These are phyloP conservation scores for Brassica incana DNA, from an alignment of 345 rosid genomes.

Conservation along the genomic window DNA sequence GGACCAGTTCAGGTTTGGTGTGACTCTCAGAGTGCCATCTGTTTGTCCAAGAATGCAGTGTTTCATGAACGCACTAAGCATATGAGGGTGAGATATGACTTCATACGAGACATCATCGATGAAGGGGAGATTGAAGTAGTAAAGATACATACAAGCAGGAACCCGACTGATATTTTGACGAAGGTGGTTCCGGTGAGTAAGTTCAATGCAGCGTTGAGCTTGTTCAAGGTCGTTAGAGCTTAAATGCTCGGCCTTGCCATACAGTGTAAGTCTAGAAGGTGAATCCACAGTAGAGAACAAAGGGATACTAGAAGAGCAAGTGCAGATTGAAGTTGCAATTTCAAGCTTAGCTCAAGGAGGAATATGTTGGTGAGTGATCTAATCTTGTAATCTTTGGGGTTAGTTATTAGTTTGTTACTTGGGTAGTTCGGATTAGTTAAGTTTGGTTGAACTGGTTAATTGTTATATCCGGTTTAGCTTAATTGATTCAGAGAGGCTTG, in stretches of 20 bases:
- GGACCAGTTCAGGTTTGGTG: not conserved
- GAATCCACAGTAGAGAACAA: not conserved
- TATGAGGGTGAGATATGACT: not conserved
- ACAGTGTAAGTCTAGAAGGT: not conserved
- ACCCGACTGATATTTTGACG: not conserved
- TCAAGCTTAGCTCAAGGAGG: too few relatives aligned
- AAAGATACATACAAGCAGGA: not conserved
- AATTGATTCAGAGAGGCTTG: too few relatives aligned
- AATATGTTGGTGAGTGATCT: too few relatives aligned
- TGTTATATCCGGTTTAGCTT: too few relatives aligned
- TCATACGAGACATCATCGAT: not conserved
- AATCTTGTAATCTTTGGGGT: too few relatives aligned
- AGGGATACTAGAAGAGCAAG: too few relatives aligned
- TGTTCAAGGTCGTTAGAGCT: not conserved
- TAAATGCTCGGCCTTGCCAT: not conserved
- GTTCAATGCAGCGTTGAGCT: not conserved
- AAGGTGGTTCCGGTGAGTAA: not conserved
- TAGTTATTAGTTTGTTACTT: too few relatives aligned
- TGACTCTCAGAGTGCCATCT: not conserved
- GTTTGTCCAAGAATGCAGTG: not conserved
- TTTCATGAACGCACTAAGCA: not conserved
- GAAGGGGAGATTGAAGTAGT: not conserved
- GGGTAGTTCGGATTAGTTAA: too few relatives aligned
- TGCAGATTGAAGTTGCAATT: too few relatives aligned
- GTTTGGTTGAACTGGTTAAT: too few relatives aligned